Evolutionary conservation across 208 protist species (phyloP), one percentile per base, ranked within the genome.

Genomic region (Acanthamoeba sp.): DNA sequence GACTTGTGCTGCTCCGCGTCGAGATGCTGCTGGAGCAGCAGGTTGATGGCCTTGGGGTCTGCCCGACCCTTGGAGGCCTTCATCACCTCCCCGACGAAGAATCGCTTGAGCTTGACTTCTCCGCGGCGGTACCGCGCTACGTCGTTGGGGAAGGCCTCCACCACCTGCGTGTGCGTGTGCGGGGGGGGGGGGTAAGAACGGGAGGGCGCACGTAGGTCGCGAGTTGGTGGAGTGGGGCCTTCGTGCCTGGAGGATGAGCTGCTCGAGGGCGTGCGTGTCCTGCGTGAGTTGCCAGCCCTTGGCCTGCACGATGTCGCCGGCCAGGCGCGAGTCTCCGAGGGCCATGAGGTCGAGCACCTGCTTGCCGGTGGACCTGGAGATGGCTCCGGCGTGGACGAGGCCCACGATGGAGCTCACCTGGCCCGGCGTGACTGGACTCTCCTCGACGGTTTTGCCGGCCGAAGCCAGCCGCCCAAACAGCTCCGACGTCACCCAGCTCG

Each of bases 11-110:
- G 5, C 4, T 10, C 7, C 27, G 9, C 27, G 2, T 3, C 27
- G 9, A 73, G 64, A 16, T 73, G 64, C 27, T 36, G 29, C 64
- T 73, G 24, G 27, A 73, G 64, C 34, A 73, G 64, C n/a, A 36
- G 64, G 64, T 73, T 73, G 64, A 73, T 73, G 40, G 24, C 52
- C 32, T 85, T 85, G 76, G 76, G 36, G 76, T 85, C 76, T 6
- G 76, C 76, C 4, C 42, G 76, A 38, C 76, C 76, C 24, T 85
- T 45, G 12, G 76, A 85, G 22, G 32, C 3, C 27, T 85, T 85
- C 36, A 85, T 45, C 76, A 85, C 76, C 40, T 85, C 40, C 9
- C 76, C 76, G n/a, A 85, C 36, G 12, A 85, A 85, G 76, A 85
- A 85, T 1, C 42, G 76, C 76, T 85, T 85, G 12, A 85, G 40